Conservation (phyloP, 805 yeast species). For the Henningerozyma blattae region DNA sequence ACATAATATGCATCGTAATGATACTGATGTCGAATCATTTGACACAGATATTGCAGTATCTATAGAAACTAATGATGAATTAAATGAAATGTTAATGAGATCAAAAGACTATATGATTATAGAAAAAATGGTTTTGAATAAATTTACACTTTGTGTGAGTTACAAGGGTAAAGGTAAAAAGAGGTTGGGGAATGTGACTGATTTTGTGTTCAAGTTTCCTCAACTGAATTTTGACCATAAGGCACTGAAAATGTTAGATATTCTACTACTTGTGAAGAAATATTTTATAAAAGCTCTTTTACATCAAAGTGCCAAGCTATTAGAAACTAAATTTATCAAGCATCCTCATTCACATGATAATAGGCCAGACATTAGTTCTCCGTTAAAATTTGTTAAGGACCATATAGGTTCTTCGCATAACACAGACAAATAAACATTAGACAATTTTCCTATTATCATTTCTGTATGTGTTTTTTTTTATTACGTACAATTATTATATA, state of each 20-base stretch:
- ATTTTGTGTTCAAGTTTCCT: constrained; percentile 59
- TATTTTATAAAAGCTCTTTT: constrained; percentile 47
- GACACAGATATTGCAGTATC: background rate
- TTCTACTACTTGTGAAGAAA: constrained; percentile 49
- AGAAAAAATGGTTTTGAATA: constrained; percentile 40
- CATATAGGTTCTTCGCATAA: too few species aligned
- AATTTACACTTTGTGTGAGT: constrained; percentile 49
- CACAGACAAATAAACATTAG: too few species aligned
- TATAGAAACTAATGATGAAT: constrained; percentile 21
- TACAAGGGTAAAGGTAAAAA: constrained; percentile 64
- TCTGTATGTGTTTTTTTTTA: too few species aligned
- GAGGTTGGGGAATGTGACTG: constrained; percentile 65
- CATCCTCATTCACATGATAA: background rate
- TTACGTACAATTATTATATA: too few species aligned
- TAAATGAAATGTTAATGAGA: constrained; percentile 58
- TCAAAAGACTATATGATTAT: constrained; percentile 67
- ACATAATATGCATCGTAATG: background rate
- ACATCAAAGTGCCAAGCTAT: constrained; percentile 60
- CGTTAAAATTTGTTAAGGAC: too few species aligned
- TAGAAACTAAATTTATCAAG: constrained; percentile 53
- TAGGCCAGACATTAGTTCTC: too few species aligned
- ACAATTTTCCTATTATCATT: too few species aligned
- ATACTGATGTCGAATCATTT: constrained; percentile 1
- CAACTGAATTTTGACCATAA: constrained; percentile 42
- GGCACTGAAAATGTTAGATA: constrained; percentile 64